Base-by-base conservation (phyloP, 2,329 filamentous ascomycete species). In the Penicillium sp. region DNA sequence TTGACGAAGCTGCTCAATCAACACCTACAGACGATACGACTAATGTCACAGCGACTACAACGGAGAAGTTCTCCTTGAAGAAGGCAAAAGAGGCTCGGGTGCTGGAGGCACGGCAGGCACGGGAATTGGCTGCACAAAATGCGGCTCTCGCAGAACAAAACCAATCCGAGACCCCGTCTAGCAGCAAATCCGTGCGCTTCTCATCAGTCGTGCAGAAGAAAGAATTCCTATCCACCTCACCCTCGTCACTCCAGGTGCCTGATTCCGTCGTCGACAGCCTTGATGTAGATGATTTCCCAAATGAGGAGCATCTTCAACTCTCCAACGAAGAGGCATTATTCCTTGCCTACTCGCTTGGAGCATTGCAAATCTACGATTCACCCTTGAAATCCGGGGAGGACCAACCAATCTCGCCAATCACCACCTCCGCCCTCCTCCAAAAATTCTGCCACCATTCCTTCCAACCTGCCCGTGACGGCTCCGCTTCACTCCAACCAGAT, bases 301-400 rank as follows among this genome's bases (percentile, higher is more conserved):
- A 86, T 77, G 75, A 89, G 76, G 94, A 99, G 69, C 92, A 97
- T 69, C 86, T 97, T n/a, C 94, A 97, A 71, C 81, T 99, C 9
- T 92, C 89, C 3, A 83, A 89, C 0, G 92, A 97, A 73, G 94
- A 99, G 75, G 88, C 92, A 0, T 96, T 97, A 75, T 99, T 96
- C 73, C 82, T 99, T 10, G 82, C 81, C 5, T 97, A 96, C 70
- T 89, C 83, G 0, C 80, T 99, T 1, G 93, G 93, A 0, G 84
- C 84, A 4, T 81, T 99, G 9, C 77, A 81, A 3, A 81, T 97
- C 13, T 77, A 71, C 59, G 71, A 77, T 48, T 38, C 49, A n/a
- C 55, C 49, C n/a, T 41, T 21, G 17, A 48, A 33, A 17, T 21
- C 42, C 0, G 63, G 70, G 43, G 59, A 65, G 35, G 65, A 57